A percentile compares a stretch with the other conserved stretches of the same genome.
Conservation (phyloP, 768 basidiomycete genomes). For the Nevesoporus exiguus region DNA sequence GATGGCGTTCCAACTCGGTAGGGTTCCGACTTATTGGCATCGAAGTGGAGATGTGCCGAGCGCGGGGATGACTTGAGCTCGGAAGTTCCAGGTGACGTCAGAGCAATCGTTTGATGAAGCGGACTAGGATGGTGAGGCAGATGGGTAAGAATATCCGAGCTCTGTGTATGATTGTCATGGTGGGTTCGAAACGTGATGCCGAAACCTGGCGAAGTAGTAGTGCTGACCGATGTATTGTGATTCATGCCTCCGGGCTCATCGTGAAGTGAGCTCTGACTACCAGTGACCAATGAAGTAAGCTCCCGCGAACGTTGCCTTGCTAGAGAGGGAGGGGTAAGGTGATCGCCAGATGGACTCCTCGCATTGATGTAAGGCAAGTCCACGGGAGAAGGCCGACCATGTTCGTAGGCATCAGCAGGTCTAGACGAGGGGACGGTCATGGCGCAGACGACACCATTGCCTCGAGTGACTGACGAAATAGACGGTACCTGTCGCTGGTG, state of each 20-base stretch:
- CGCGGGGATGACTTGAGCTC: not conserved
- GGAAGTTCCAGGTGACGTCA: not conserved
- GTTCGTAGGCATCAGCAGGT: not conserved
- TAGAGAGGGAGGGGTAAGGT: slow-evolving; percentile 16
- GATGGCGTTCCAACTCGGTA: slow-evolving; percentile 7
- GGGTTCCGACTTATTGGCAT: not conserved
- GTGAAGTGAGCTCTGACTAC: slow-evolving; percentile 14
- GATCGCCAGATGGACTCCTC: slow-evolving; percentile 18
- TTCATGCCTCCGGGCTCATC: slow-evolving; percentile 14
- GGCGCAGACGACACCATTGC: slow-evolving; percentile 3
- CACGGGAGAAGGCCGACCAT: slow-evolving; percentile 5
- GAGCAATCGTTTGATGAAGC: not conserved
- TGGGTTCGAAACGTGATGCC: not conserved
- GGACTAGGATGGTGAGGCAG: slow-evolving; percentile 2
- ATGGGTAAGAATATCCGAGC: not conserved
- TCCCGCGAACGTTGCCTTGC: slow-evolving; percentile 12
- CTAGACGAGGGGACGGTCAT: slow-evolving; percentile 16
- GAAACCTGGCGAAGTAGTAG: slow-evolving; percentile 1
- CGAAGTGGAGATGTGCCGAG: not conserved
- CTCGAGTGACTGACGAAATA: not conserved
- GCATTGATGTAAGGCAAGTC: slow-evolving; percentile 11
- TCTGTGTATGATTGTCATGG: not conserved
- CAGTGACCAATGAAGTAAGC: slow-evolving; percentile 1
- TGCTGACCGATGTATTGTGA: not conserved
- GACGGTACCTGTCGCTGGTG: not conserved